Evolutionary conservation across 2,329 filamentous ascomycete genomes (phyloP).

Genomic region (Venturia nashicola): DNA sequence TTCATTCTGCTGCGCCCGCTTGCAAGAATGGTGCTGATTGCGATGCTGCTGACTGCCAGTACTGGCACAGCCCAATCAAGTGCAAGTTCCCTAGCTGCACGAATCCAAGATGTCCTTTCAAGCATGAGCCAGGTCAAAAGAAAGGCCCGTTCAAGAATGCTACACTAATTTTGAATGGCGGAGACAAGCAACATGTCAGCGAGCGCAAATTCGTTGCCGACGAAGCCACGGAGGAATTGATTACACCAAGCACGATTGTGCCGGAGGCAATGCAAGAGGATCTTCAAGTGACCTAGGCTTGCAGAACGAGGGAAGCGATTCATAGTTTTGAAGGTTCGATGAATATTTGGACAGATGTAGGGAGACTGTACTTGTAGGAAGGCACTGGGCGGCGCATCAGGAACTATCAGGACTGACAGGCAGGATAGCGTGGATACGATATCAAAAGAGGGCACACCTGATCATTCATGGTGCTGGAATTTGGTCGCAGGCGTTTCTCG

Average conservation of each 20-base stretch:
- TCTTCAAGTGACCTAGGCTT: conserved; percentile 10
- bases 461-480: not conserved
- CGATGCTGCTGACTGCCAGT: conserved; percentile 70
- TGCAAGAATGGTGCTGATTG: conserved; percentile 91
- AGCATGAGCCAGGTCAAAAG: conserved; percentile 80
- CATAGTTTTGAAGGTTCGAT: not conserved
- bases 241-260: conserved; percentile 42
- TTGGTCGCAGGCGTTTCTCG: not conserved
- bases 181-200: conserved; percentile 54
- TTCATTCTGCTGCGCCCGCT: conserved; percentile 72
- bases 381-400: not conserved
- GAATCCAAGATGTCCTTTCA: conserved; percentile 78
- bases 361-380: not conserved
- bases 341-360: not conserved
- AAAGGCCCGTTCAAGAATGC: conserved; percentile 71
- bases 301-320: not conserved
- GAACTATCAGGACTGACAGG: not conserved
- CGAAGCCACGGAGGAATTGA: conserved; percentile 54
- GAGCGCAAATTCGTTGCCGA: conserved; percentile 73
- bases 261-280: conserved; percentile 4
- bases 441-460: not conserved
- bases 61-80: conserved; percentile 70
- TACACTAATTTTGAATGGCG: conserved; percentile 61
- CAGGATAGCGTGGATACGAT: not conserved
- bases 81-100: conserved; percentile 90